Conservation (phyloP, 441 rosid genomes). For the Eutrema salsugineum region DNA sequence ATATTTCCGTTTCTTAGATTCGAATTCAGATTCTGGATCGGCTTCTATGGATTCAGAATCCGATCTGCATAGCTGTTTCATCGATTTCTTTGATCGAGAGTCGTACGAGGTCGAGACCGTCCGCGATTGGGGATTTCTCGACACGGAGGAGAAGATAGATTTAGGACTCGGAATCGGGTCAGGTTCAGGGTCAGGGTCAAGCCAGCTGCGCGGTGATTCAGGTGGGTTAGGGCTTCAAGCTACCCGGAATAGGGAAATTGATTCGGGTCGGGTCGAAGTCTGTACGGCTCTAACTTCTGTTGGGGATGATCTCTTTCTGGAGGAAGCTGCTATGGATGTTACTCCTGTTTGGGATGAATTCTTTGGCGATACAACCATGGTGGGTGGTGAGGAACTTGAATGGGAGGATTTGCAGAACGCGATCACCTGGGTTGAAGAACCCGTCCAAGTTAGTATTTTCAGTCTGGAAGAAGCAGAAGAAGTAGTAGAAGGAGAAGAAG, state of each 20-base stretch:
- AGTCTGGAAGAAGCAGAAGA: neutral
- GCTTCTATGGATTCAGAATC: neutral
- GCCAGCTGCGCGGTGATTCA: neutral
- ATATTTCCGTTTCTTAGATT: neutral
- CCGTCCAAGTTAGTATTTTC: slow-evolving; percentile 21
- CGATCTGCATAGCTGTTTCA: neutral
- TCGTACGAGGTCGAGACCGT: neutral
- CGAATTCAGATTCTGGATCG: slow-evolving; percentile 4
- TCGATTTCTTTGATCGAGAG: slow-evolving; percentile 23
- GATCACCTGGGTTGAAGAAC: neutral
- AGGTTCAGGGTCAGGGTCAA: slow-evolving; percentile 22
- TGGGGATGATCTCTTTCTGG: neutral
- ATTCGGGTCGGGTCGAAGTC: slow-evolving; percentile 12
- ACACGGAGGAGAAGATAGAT: neutral
- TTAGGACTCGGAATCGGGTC: slow-evolving; percentile 32
- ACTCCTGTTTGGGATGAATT: neutral
- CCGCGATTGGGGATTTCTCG: neutral
- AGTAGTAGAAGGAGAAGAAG: slow-evolving; percentile 24
- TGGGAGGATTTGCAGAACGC: slow-evolving; percentile 8
- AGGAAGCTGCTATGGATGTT: neutral
- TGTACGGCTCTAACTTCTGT: neutral
- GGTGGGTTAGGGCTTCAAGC: slow-evolving; percentile 3
- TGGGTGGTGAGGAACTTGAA: slow-evolving; percentile 5
- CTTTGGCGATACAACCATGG: slow-evolving; percentile 2
- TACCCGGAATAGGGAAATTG: neutral